Conservation (phyloP, 495 filamentous ascomycete species). For the Amorphotheca resinae region DNA sequence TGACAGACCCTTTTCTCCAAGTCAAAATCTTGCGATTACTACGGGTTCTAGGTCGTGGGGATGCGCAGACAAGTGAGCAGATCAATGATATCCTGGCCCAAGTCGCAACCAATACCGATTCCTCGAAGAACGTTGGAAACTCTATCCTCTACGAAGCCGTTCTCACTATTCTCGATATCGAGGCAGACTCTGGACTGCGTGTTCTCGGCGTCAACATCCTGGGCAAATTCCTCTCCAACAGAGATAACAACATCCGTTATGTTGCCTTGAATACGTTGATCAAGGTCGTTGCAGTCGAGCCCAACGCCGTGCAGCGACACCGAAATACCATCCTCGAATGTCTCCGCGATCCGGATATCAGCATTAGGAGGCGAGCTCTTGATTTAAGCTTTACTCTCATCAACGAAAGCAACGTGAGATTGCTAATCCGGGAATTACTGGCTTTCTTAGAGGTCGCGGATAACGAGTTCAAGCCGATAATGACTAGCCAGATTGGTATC, state of each 20-base stretch:
- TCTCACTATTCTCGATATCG: slow-evolving; percentile 93
- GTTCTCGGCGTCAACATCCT: slow-evolving; percentile 97
- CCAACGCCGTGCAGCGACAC: slow-evolving; percentile 93
- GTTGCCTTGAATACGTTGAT: slow-evolving; percentile 94
- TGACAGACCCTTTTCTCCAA: slow-evolving; percentile 97
- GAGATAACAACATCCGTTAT: slow-evolving; percentile 98
- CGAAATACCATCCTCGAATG: slow-evolving; percentile 96
- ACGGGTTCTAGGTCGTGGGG: slow-evolving; percentile 74
- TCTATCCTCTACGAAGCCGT: slow-evolving; percentile 97
- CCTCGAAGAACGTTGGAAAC: slow-evolving; percentile 96
- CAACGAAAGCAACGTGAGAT: slow-evolving; percentile 89
- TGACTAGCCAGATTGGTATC: slow-evolving; percentile 95
- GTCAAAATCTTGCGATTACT: slow-evolving; percentile 86
- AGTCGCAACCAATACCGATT: slow-evolving; percentile 96
- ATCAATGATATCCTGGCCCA: slow-evolving; percentile 98
- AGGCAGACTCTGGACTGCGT: slow-evolving; percentile 85
- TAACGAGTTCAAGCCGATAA: slow-evolving; percentile 94
- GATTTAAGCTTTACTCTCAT: slow-evolving; percentile 97
- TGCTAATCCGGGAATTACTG: slow-evolving; percentile 81
- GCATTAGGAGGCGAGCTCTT: slow-evolving; percentile 84
- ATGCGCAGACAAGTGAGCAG: slow-evolving; percentile 81
- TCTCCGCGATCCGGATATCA: slow-evolving; percentile 95
- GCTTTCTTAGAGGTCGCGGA: slow-evolving; percentile 94
- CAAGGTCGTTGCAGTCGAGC: slow-evolving; percentile 96
- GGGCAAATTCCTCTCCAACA: slow-evolving; percentile 92